Percentiles rank a stretch among this genome's conserved stretches.
These are phyloP conservation scores for Mucor plumbeus DNA, from an alignment of 371 early-diverging fungal species.

Conservation along the genomic window DNA sequence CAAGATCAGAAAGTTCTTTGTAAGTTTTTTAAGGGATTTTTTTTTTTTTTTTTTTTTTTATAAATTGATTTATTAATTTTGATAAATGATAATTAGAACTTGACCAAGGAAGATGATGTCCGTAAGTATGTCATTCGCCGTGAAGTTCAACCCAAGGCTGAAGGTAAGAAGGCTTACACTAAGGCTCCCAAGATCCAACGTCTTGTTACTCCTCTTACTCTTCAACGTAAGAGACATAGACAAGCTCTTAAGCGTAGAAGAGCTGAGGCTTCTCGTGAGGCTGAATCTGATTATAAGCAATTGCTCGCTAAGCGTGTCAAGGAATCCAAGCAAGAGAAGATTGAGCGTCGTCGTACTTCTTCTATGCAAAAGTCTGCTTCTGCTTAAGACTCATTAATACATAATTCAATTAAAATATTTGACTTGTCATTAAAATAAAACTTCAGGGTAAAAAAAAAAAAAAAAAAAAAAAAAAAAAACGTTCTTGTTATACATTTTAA, in stretches of 20 bases:
- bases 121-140: constrained; percentile 98
- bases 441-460: background rate
- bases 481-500: background rate
- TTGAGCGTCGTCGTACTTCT: constrained; percentile 70
- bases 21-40: constrained; percentile 39
- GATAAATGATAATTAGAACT: constrained; percentile 43
- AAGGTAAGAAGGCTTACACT: constrained; percentile 90
- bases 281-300: constrained; percentile 92
- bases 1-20: constrained; percentile 99
- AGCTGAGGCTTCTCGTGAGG: constrained; percentile 82
- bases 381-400: constrained; percentile 32
- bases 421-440: constrained; percentile 1
- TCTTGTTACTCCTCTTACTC: constrained; percentile 94
- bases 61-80: background rate
- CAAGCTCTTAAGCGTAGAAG: constrained; percentile 86
- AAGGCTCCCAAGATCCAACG: constrained; percentile 98
- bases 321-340: constrained; percentile 83
- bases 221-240: constrained; percentile 93
- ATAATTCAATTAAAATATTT: constrained; percentile 5
- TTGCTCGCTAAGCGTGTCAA: constrained; percentile 92
- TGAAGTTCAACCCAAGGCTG: constrained; percentile 89
- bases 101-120: constrained; percentile 97
- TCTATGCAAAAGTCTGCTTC: constrained; percentile 64
- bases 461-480: background rate
- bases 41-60: too few species aligned